A percentile compares a stretch with the other conserved stretches of the same genome.
phyloP scores from a whole-genome alignment of 306 rosid genomes.

The Prunus dulcis region DNA sequence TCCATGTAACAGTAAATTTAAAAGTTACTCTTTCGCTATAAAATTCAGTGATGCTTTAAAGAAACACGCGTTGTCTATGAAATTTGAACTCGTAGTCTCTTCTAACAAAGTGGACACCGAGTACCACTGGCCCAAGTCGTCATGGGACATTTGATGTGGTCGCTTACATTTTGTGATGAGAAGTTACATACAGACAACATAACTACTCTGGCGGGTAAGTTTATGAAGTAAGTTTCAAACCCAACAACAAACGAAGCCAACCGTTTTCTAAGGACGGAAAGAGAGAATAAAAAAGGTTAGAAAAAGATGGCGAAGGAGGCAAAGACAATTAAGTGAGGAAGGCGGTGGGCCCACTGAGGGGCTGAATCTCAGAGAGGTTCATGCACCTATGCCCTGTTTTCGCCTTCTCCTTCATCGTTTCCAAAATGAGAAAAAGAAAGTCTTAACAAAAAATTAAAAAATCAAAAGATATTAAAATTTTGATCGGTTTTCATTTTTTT shows the following conservation, averaged over 20 bases:
- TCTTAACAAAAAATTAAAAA: neutral
- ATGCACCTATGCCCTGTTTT: constrained; percentile 33
- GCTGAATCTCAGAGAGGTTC: constrained; percentile 22
- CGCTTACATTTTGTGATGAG: no score
- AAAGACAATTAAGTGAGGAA: neutral
- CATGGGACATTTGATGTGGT: no score
- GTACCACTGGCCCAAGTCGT: no score
- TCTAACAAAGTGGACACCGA: no score
- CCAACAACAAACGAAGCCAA: no score
- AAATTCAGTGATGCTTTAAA: no score
- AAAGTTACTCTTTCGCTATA: no score
- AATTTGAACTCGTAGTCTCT: no score
- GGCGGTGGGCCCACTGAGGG: constrained; percentile 23
- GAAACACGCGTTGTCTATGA: no score
- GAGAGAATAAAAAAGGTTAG: neutral
- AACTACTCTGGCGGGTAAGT: no score
- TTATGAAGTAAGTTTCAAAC: neutral
- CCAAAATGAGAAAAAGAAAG: neutral
- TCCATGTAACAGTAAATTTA: no score
- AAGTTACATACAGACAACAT: no score
- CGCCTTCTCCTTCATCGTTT: neutral
- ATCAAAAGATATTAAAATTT: neutral
- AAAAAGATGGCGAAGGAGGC: neutral
- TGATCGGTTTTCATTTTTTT: neutral
- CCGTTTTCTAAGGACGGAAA: neutral